Evolutionary conservation across 805 yeast genomes (phyloP).

Genomic region (Candida maltosa): DNA sequence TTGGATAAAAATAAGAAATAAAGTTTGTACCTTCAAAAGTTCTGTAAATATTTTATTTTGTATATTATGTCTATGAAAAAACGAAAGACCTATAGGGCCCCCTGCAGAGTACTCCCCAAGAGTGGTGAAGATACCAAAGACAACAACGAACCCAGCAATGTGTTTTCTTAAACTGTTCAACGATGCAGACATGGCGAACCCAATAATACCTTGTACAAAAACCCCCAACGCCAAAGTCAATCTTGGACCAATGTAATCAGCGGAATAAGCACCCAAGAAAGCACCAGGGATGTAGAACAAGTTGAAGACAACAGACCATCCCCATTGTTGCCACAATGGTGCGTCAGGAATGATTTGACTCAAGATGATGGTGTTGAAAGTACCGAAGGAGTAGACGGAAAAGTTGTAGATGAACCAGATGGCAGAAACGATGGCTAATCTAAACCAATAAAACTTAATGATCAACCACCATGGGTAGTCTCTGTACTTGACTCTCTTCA

Average conservation of each 20-base stretch:
- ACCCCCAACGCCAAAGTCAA: constrained; percentile 71
- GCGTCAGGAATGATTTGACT: constrained; percentile 53
- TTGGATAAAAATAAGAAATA: no score
- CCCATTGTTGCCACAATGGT: constrained; percentile 71
- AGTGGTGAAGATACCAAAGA: constrained; percentile 82
- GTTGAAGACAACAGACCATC: constrained; percentile 90
- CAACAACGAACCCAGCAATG: constrained; percentile 78
- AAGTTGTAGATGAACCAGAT: constrained; percentile 94
- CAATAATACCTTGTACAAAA: constrained; percentile 68
- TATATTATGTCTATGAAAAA: no score
- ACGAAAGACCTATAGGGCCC: constrained; percentile 81
- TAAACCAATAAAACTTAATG: constrained; percentile 80
- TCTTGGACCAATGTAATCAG: constrained; percentile 94
- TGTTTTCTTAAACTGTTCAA: constrained; percentile 53
- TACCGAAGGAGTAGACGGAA: constrained; percentile 82
- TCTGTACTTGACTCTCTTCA: constrained; percentile 46
- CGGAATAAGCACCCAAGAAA: constrained; percentile 73
- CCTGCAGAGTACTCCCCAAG: constrained; percentile 96
- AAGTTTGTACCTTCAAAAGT: no score
- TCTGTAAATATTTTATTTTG: no score
- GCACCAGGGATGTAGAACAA: constrained; percentile 90
- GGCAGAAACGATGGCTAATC: constrained; percentile 64
- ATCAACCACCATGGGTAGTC: constrained; percentile 64
- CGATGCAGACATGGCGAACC: constrained; percentile 78
- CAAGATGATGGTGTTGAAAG: constrained; percentile 74